Evolutionary conservation across 2,329 filamentous ascomycete species (phyloP), one percentile per base, ranked within the genome.

Genomic region (Verticillium tricorpus): DNA sequence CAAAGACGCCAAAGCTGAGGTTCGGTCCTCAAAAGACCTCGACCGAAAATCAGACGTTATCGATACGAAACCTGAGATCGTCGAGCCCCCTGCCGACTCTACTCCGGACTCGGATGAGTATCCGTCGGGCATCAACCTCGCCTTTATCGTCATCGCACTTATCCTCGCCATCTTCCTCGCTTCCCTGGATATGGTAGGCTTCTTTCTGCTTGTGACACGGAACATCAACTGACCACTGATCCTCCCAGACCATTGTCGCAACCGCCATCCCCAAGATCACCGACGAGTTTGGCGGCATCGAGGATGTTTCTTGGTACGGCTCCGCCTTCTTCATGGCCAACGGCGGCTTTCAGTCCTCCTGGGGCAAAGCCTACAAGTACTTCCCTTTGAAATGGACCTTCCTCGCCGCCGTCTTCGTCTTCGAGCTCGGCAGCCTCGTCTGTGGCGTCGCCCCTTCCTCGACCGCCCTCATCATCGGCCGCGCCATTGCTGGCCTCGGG

Each of bases 231-330:
- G 28, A 28, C 6, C 22, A 52, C 22, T 59, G 17, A 31, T 11
- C 25, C 28, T 2, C 62, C 28, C 74, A 74, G 60, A 73, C 73
- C 19, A 78, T 80, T 62, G 77, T 80, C 57, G 76, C 77, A 9
- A 79, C 77, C 1, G 77, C 78, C 2, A 78, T 80, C 60, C 77
- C 78, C 3, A 73, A 72, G 34, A 80, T 80, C 63, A 80, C 77
- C 0, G 71, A 76, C 62, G 70, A 76, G 15, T 78, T 80, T 68
- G 70, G 77, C 28, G 75, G 77, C 57, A 70, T 82, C 7, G 71
- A 75, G 8, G 79, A 83, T 60, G 76, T 84, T 12, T 79, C 78
- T 56, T 84, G 81, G 81, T 83, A 83, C 62, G 80, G 78, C 2
- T 76, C 69, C 6, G 74, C 77, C 50, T 78, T 79, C 64, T 70